Evolutionary conservation across 2,329 filamentous ascomycete species (phyloP).

Genomic region (Amauroascus niger): DNA sequence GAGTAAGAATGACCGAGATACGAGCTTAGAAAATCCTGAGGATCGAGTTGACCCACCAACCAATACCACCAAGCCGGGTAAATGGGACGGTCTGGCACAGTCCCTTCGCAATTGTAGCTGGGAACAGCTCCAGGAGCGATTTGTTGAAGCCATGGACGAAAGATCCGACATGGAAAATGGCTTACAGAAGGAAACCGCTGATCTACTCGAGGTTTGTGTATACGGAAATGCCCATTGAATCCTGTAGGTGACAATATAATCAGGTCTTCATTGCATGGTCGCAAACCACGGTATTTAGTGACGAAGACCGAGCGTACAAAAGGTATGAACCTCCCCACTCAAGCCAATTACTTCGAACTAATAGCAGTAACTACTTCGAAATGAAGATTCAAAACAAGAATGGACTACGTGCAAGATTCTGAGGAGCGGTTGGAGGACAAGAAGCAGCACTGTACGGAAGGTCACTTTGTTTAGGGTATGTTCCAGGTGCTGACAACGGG

Average conservation of each 20-base stretch:
- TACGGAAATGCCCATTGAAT: background rate
- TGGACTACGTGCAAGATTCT: conserved; percentile 62
- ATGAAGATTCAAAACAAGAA: conserved; percentile 63
- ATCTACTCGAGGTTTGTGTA: conserved; percentile 51
- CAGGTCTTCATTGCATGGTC: conserved; percentile 78
- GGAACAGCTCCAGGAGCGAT: conserved; percentile 63
- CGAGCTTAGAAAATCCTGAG: background rate
- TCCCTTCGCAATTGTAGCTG: conserved; percentile 57
- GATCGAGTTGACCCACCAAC: background rate
- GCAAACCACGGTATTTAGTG: conserved; percentile 58
- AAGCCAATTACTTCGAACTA: background rate
- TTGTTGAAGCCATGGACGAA: conserved; percentile 54
- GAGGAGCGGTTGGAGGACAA: conserved; percentile 64
- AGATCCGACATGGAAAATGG: conserved; percentile 55
- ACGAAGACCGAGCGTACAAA: conserved; percentile 67
- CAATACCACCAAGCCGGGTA: background rate
- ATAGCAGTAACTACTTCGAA: background rate
- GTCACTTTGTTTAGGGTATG: background rate
- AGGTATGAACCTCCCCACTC: conserved; percentile 42
- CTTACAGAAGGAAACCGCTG: conserved; percentile 57
- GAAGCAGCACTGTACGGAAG: conserved; percentile 64
- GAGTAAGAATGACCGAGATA: background rate
- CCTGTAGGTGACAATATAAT: conserved; percentile 3
- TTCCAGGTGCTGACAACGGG: conserved; percentile 4
- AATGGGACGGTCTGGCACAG: conserved; percentile 8